A percentile compares a stretch with the other conserved stretches of the same genome.
These are phyloP conservation scores for Ambrosia hybrid DNA, from an alignment of 140 eudicot species.

Conservation along the genomic window DNA sequence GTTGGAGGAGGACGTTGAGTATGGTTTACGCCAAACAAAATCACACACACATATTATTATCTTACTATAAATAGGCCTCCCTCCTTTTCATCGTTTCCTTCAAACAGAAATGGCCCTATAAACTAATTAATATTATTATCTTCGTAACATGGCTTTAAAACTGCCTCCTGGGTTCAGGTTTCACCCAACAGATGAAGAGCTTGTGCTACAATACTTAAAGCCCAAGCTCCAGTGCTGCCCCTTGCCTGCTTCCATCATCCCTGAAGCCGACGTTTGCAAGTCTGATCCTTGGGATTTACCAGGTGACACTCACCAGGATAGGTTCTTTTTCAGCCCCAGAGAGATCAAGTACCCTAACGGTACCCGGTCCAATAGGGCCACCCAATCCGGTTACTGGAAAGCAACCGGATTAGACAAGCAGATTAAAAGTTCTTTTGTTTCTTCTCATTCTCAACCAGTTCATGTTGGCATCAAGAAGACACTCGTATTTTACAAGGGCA, in stretches of 20 bases:
- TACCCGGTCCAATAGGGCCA: constrained; percentile 76
- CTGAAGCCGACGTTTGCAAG: constrained; percentile 75
- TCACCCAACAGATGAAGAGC: constrained; percentile 94
- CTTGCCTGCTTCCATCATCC: constrained; percentile 82
- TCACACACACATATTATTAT: too few species aligned
- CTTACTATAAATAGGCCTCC: constrained; percentile 7
- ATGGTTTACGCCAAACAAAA: constrained; percentile 19
- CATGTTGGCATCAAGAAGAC: constrained; percentile 64
- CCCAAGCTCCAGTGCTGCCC: constrained; percentile 66
- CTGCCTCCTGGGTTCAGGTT: constrained; percentile 87
- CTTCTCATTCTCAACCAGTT: constrained; percentile 20
- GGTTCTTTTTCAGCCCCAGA: constrained; percentile 73
- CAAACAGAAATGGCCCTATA: constrained; percentile 45
- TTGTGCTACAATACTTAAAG: constrained; percentile 69
- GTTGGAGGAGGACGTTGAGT: constrained; percentile 19
- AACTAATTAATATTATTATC: constrained; percentile 31
- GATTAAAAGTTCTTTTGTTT: constrained; percentile 11
- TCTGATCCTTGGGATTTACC: constrained; percentile 84
- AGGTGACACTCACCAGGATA: constrained; percentile 57
- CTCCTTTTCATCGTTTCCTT: not conserved
- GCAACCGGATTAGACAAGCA: constrained; percentile 85
- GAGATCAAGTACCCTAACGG: constrained; percentile 89
- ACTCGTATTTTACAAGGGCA: constrained; percentile 60
- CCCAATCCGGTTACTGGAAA: constrained; percentile 90
- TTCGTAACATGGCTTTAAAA: constrained; percentile 40